Base-by-base conservation (phyloP, 2,329 filamentous ascomycete species). In the Phialophora expanda region DNA sequence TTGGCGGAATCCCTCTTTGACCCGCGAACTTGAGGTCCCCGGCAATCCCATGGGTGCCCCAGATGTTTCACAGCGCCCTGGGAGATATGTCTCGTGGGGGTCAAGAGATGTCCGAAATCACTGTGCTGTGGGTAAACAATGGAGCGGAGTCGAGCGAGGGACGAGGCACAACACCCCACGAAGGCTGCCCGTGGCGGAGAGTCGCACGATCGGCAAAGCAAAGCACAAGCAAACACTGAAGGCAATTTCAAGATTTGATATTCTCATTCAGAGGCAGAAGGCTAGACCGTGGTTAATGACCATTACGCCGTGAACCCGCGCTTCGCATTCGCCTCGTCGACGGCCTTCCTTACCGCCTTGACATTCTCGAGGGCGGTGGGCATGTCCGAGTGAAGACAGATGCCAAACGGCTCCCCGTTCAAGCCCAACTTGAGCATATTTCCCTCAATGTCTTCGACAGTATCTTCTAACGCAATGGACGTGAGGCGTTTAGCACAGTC, bases 371-470 rank as follows among this genome's bases (percentile, higher is more conserved):
- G 59, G 4, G 73, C 73, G 2, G 70, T 71, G 11, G 74, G 73
- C 53, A 75, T 69, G 62, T 76, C 75, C 17, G 74, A 75, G 61
- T 76, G 75, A 54, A 75, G 66, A 57, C 75, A 76, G 53, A 76
- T 69, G 55, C 69, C 73, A 32, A 75, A 75, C 3, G 71, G 71
- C 50, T 69, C 62, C 4, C 61, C 71, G 20, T 69, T 65, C 50
- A 74, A 73, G 1, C 70, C 70, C 30, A 75, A 56, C 11, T 71
- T 62, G 12, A 75, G 66, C 24, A 32, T 28, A 3, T 64, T 60
- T 2, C 72, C 71, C 8, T 69, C 34, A 12, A 68, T 65, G 46
- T 70, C 67, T 14, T 54, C 67, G 4, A 67, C 69, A 22, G 66
- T 59, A 28, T 73, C 74, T 41, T 41, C 34, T 4, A 41, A 41